Evolutionary conservation across 2,329 filamentous ascomycete genomes (phyloP).

Genomic region (Aureobasidium pullulans): DNA sequence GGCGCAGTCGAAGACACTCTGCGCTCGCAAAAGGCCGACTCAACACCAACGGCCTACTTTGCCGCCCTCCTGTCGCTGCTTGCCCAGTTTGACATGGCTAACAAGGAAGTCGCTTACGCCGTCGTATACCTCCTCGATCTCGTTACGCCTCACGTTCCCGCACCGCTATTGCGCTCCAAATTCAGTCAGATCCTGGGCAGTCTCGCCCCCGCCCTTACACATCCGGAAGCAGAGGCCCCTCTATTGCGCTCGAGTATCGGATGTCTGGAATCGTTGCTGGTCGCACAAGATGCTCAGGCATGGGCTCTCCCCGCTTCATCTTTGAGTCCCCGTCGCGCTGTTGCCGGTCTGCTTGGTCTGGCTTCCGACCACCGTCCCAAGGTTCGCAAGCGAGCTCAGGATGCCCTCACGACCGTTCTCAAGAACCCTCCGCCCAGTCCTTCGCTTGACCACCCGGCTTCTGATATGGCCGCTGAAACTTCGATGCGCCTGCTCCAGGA

Average conservation of each 20-base stretch:
- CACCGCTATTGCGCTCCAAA: constrained; percentile 83
- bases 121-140: constrained; percentile 94
- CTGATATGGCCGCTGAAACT: constrained; percentile 92
- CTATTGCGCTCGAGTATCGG: constrained; percentile 83
- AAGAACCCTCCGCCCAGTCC: constrained; percentile 83
- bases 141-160: constrained; percentile 75
- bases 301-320: constrained; percentile 83
- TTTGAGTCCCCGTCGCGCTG: constrained; percentile 77
- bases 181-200: constrained; percentile 88
- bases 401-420: constrained; percentile 76
- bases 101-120: constrained; percentile 75
- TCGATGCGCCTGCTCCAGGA: constrained; percentile 74
- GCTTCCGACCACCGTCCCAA: constrained; percentile 85
- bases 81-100: constrained; percentile 66
- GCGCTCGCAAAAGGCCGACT: constrained; percentile 74
- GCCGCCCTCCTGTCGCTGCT: constrained; percentile 88
- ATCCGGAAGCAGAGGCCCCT: constrained; percentile 76
- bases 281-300: constrained; percentile 77
- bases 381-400: constrained; percentile 86
- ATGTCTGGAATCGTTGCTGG: constrained; percentile 81
- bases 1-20: constrained; percentile 89
- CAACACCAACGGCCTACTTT: constrained; percentile 87
- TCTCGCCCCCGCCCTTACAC: constrained; percentile 74
- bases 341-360: constrained; percentile 77
- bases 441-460: constrained; percentile 85